Conservation (phyloP, 2,329 filamentous ascomycete genomes). For the Delphinella strobiligena region DNA sequence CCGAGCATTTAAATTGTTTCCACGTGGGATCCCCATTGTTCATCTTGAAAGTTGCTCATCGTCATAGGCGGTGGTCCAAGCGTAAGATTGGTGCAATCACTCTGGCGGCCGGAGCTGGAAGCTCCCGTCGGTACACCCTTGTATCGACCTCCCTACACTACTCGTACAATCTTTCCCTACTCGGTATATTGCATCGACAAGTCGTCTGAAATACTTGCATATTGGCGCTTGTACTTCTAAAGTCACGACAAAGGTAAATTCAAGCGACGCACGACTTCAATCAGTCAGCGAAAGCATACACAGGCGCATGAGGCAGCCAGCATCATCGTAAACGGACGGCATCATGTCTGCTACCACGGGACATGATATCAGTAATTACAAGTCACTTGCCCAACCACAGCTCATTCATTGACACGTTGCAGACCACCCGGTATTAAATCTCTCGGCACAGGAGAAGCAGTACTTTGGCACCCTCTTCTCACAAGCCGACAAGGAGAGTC, state of each 20-base stretch:
- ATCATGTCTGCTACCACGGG: neutral
- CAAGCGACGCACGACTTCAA: too few species aligned
- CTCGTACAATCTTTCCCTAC: too few species aligned
- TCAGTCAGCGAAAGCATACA: too few species aligned
- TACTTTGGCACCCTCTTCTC: constrained; percentile 87
- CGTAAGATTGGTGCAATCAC: neutral
- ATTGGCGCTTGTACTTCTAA: too few species aligned
- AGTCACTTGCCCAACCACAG: too few species aligned
- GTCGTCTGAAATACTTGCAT: too few species aligned
- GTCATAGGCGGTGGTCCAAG: neutral
- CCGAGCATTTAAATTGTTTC: too few species aligned
- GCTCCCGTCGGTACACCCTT: neutral
- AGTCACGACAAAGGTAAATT: too few species aligned
- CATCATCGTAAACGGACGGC: neutral
- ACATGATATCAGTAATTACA: constrained; percentile 10
- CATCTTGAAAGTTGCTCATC: too few species aligned
- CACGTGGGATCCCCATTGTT: too few species aligned
- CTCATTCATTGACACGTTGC: constrained; percentile 10
- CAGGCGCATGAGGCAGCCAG: neutral
- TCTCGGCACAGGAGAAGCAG: constrained; percentile 84
- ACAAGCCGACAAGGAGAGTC: constrained; percentile 79
- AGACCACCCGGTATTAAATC: constrained; percentile 42
- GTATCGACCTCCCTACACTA: too few species aligned
- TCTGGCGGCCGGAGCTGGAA: neutral
- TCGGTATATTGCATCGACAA: too few species aligned